Evolutionary conservation across 2,329 filamentous ascomycete genomes (phyloP).

Genomic region (Talaromyces verruculosus): DNA sequence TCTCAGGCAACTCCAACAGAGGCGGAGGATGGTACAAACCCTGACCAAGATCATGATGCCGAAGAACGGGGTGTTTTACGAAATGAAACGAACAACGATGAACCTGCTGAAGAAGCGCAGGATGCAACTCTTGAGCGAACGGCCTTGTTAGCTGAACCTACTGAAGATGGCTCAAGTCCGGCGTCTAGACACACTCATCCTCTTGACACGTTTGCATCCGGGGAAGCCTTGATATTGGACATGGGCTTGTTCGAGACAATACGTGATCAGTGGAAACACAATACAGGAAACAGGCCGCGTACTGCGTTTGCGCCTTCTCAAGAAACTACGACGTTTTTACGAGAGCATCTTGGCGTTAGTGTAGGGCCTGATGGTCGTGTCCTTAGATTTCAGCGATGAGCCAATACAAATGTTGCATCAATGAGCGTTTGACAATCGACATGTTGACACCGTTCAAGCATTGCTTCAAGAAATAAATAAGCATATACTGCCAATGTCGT

Average conservation of each 20-base stretch:
- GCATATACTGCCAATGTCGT: neutral
- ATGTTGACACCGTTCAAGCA: neutral
- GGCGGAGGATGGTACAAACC: conserved; percentile 23
- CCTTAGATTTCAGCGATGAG: conserved; percentile 31
- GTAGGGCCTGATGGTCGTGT: conserved; percentile 38
- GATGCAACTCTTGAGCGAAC: conserved; percentile 27
- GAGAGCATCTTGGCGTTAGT: conserved; percentile 41
- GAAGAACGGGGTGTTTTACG: conserved; percentile 59
- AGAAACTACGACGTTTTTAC: conserved; percentile 39
- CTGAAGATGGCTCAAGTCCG: conserved; percentile 26
- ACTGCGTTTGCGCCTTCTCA: conserved; percentile 33
- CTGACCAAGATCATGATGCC: conserved; percentile 56
- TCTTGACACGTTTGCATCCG: conserved; percentile 40
- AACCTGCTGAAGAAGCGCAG: conserved; percentile 21
- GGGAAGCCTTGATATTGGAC: conserved; percentile 40
- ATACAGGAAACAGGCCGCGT: conserved; percentile 26
- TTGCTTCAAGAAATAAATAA: neutral
- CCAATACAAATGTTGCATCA: neutral
- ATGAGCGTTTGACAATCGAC: neutral
- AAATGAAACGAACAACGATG: conserved; percentile 27
- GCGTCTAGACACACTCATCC: conserved; percentile 34
- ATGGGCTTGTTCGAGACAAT: conserved; percentile 38
- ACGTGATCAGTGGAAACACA: conserved; percentile 42
- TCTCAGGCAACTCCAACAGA: conserved; percentile 26
- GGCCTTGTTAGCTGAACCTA: conserved; percentile 37